A percentile compares a stretch with the other conserved stretches of the same genome.
phyloP scores from a whole-genome alignment of 352 stramenopile species.

The Globisporangium megalacanthum region DNA sequence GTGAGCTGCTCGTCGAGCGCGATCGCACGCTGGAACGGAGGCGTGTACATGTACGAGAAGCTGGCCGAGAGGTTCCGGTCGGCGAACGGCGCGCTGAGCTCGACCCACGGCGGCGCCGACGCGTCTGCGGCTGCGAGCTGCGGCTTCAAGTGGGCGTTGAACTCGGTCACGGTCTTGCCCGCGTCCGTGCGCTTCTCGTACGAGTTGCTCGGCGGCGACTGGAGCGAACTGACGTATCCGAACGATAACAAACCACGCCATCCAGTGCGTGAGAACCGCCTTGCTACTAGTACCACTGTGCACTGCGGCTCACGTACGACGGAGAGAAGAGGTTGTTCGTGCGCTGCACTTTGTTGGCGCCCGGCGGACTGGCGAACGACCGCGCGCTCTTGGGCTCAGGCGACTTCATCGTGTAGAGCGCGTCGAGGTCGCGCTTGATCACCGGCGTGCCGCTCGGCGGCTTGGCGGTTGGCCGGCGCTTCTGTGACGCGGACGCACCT shows the following conservation, averaged over 20 bases:
- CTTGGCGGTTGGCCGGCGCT: conserved; percentile 41
- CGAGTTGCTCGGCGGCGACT: conserved; percentile 58
- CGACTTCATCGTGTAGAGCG: conserved; percentile 70
- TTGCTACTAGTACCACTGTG: not conserved
- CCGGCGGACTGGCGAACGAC: conserved; percentile 51
- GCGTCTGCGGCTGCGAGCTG: conserved; percentile 27
- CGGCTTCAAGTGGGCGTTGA: conserved; percentile 69
- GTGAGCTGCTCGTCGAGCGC: conserved; percentile 71
- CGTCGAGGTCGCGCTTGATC: conserved; percentile 68
- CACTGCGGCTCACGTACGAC: conserved; percentile 19
- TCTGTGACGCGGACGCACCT: conserved; percentile 16
- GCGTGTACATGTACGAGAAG: conserved; percentile 82
- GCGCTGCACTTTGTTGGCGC: conserved; percentile 58
- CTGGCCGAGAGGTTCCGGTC: conserved; percentile 55
- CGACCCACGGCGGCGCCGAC: conserved; percentile 3
- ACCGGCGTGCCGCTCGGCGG: conserved; percentile 37
- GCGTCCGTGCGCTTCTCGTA: conserved; percentile 78
- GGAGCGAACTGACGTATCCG: conserved; percentile 30
- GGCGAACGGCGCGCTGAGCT: conserved; percentile 38
- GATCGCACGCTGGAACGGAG: conserved; percentile 67
- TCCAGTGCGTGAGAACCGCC: not conserved
- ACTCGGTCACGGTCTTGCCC: conserved; percentile 72
- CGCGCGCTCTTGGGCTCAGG: conserved; percentile 62
- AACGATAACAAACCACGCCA: not conserved
- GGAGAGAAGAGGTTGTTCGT: conserved; percentile 73